phyloP scores from a whole-genome alignment of 495 filamentous ascomycete genomes.

The Lophiotrema nucula region DNA sequence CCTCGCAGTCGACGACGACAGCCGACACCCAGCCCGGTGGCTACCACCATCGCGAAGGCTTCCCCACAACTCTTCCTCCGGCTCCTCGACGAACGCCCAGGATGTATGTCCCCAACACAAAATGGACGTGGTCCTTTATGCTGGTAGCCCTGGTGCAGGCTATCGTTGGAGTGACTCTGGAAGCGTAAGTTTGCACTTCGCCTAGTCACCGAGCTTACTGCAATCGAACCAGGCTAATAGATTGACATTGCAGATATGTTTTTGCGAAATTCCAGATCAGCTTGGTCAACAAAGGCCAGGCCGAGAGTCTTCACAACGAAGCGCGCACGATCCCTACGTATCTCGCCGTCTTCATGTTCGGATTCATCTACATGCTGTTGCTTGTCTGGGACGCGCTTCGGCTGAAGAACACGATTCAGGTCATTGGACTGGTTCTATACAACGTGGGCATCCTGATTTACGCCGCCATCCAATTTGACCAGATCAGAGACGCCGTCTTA shows the following conservation, averaged over 20 bases:
- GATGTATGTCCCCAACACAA: conserved; percentile 72
- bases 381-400: conserved; percentile 90
- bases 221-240: conserved; percentile 16
- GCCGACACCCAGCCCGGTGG: conserved; percentile 39
- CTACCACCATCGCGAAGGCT: conserved; percentile 58
- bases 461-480: conserved; percentile 84
- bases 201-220: not conserved
- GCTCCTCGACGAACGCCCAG: conserved; percentile 29
- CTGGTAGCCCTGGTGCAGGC: conserved; percentile 72
- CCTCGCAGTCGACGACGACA: not conserved
- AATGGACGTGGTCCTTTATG: conserved; percentile 88
- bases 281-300: conserved; percentile 38
- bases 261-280: conserved; percentile 66
- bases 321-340: conserved; percentile 81
- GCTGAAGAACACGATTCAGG: conserved; percentile 96
- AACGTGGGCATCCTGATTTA: conserved; percentile 90
- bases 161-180: conserved; percentile 72
- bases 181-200: conserved; percentile 64
- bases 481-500: conserved; percentile 71
- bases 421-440: conserved; percentile 91
- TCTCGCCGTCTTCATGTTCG: conserved; percentile 94
- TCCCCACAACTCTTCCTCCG: conserved; percentile 39
- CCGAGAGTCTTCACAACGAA: conserved; percentile 37
- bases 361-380: conserved; percentile 85
- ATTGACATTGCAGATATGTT: conserved; percentile 61